Conservation (phyloP, 2,329 filamentous ascomycete genomes). For the Plectosphaerella plurivora region DNA sequence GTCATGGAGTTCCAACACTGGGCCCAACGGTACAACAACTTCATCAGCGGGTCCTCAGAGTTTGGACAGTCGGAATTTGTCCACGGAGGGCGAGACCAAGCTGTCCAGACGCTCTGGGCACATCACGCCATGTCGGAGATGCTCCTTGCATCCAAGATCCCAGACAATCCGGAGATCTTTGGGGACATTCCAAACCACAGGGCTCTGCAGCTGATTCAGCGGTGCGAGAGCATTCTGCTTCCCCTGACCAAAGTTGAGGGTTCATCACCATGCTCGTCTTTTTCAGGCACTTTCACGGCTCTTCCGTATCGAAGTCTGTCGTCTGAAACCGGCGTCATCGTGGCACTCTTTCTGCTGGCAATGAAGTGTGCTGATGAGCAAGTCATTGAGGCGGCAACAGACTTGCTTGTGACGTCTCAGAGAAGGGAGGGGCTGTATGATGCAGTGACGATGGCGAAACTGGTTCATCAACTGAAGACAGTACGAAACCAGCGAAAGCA, state of each 20-base stretch:
- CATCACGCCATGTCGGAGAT: background rate
- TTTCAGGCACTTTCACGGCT: background rate
- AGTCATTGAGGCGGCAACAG: background rate
- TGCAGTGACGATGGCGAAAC: background rate
- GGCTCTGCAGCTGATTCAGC: background rate
- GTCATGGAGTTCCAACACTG: background rate
- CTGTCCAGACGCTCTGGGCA: background rate
- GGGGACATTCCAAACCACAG: background rate
- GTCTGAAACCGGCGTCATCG: slow-evolving; percentile 3
- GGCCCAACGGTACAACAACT: background rate
- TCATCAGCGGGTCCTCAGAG: background rate
- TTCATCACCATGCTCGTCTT: background rate
- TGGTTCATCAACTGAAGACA: background rate
- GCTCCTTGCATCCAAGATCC: background rate
- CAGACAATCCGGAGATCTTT: background rate
- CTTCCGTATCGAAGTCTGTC: background rate
- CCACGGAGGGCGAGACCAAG: background rate
- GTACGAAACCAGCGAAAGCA: no score
- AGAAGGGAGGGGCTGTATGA: slow-evolving; percentile 41
- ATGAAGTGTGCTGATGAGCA: slow-evolving; percentile 2
- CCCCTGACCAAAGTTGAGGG: background rate
- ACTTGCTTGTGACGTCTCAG: background rate
- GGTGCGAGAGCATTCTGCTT: background rate
- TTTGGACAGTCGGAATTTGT: no score
- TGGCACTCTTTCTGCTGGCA: slow-evolving; percentile 3